These are phyloP conservation scores for Leptomonas pyrrhocoris DNA, from an alignment of 208 protist genomes.

Conservation along the genomic window DNA sequence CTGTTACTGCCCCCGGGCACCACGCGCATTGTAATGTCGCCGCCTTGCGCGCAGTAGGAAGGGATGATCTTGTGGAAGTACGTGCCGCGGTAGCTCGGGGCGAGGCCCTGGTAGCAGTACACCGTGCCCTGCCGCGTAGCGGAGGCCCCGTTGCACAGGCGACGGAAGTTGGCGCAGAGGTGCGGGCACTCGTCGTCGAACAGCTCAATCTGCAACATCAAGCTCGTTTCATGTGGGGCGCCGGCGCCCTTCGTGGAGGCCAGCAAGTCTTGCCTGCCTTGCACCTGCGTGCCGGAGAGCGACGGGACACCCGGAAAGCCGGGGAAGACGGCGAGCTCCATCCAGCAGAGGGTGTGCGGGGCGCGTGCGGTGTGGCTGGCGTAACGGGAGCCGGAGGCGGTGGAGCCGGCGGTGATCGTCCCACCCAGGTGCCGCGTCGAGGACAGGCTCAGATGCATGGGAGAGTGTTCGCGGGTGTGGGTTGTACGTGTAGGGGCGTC, in stretches of 20 bases:
- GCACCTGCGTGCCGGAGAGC: constrained; percentile 64
- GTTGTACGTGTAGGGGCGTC: neutral
- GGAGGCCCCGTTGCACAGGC: constrained; percentile 60
- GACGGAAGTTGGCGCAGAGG: constrained; percentile 78
- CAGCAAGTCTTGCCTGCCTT: constrained; percentile 47
- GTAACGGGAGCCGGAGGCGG: constrained; percentile 58
- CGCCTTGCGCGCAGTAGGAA: constrained; percentile 91
- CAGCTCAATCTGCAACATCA: constrained; percentile 77
- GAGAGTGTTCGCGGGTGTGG: neutral
- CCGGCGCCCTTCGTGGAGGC: constrained; percentile 56
- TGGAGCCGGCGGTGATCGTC: constrained; percentile 50
- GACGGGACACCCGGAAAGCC: constrained; percentile 69
- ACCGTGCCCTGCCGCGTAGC: constrained; percentile 43
- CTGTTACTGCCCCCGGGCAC: constrained; percentile 78
- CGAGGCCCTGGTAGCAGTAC: constrained; percentile 69
- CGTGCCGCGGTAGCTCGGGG: constrained; percentile 84
- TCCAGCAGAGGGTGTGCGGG: constrained; percentile 63
- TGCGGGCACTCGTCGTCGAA: constrained; percentile 84
- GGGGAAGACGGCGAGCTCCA: constrained; percentile 74
- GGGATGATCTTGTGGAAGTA: constrained; percentile 94
- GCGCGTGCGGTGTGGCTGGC: constrained; percentile 54
- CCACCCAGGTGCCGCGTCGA: constrained; percentile 53
- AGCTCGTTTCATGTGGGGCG: constrained; percentile 16
- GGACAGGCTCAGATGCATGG: constrained; percentile 27
- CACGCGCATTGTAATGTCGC: constrained; percentile 96